Evolutionary conservation across 352 stramenopile genomes (phyloP).

Genomic region (Globisporangium rhizosaccharum): DNA sequence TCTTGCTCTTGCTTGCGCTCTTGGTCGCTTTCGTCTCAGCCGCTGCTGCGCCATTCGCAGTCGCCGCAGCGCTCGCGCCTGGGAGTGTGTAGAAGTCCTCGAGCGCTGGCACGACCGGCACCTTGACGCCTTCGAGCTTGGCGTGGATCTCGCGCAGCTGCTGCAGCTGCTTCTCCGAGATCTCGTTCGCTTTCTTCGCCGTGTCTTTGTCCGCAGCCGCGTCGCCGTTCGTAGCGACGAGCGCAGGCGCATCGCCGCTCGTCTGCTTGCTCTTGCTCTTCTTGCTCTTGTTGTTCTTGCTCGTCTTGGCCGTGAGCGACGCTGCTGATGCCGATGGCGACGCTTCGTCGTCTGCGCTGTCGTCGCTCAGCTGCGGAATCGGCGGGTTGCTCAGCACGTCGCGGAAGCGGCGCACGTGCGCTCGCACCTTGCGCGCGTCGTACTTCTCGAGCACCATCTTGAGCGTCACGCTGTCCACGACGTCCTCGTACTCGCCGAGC

Average conservation of each 20-base stretch:
- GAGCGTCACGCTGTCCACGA: slow-evolving; percentile 56
- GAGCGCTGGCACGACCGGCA: slow-evolving; percentile 59
- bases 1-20: slow-evolving; percentile 24
- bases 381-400: slow-evolving; percentile 79
- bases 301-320: slow-evolving; percentile 13
- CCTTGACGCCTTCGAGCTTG: slow-evolving; percentile 69
- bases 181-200: slow-evolving; percentile 56
- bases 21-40: not conserved
- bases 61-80: slow-evolving; percentile 9
- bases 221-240: slow-evolving; percentile 4
- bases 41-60: slow-evolving; percentile 12
- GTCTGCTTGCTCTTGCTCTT: slow-evolving; percentile 24
- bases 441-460: slow-evolving; percentile 87
- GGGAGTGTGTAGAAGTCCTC: slow-evolving; percentile 67
- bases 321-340: not conserved
- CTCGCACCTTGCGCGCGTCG: slow-evolving; percentile 77
- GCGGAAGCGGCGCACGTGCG: slow-evolving; percentile 79
- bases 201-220: slow-evolving; percentile 2
- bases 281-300: slow-evolving; percentile 13
- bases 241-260: slow-evolving; percentile 6
- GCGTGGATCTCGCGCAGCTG: slow-evolving; percentile 76
- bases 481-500: slow-evolving; percentile 72
- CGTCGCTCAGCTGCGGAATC: slow-evolving; percentile 47
- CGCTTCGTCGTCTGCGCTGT: slow-evolving; percentile 1
- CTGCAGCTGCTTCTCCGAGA: slow-evolving; percentile 78